Percentiles rank a stretch among this genome's conserved stretches.
Conservation (phyloP, 345 rosid species). For the Populus ilicifolia region DNA sequence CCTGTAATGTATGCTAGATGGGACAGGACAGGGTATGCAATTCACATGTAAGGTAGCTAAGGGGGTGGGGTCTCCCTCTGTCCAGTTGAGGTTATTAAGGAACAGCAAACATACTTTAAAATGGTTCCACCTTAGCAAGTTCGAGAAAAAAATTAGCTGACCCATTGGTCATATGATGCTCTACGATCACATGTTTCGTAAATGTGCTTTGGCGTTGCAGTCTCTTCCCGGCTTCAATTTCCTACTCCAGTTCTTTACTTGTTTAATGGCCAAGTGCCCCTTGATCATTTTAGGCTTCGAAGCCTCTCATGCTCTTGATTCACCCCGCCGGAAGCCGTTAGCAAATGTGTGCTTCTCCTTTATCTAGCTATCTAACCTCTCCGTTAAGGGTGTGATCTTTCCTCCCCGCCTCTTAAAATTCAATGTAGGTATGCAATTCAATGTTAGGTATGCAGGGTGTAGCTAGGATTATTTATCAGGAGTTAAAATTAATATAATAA, state of each 20-base stretch:
- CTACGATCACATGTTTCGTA: not conserved
- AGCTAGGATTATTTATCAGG: too few species aligned
- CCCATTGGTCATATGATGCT: conserved; percentile 8
- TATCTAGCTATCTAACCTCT: not conserved
- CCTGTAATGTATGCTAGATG: not conserved
- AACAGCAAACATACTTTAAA: not conserved
- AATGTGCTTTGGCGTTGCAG: not conserved
- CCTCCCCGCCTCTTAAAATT: not conserved
- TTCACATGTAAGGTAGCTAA: not conserved
- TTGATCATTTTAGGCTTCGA: not conserved
- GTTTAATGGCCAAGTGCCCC: not conserved
- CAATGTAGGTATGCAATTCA: too few species aligned
- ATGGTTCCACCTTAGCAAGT: conserved; percentile 10
- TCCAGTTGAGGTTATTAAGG: conserved; percentile 21
- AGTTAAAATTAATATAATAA: too few species aligned
- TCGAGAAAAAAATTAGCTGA: not conserved
- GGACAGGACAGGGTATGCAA: not conserved
- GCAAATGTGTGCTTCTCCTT: not conserved
- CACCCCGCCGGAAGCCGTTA: not conserved
- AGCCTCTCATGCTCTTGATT: not conserved
- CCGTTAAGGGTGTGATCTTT: not conserved
- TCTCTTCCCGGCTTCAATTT: not conserved
- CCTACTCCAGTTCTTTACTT: not conserved
- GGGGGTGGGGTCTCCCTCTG: not conserved
- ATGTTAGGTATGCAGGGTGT: too few species aligned